Conservation (phyloP, 129 eudicot species). For the Flaveria bidentis region DNA sequence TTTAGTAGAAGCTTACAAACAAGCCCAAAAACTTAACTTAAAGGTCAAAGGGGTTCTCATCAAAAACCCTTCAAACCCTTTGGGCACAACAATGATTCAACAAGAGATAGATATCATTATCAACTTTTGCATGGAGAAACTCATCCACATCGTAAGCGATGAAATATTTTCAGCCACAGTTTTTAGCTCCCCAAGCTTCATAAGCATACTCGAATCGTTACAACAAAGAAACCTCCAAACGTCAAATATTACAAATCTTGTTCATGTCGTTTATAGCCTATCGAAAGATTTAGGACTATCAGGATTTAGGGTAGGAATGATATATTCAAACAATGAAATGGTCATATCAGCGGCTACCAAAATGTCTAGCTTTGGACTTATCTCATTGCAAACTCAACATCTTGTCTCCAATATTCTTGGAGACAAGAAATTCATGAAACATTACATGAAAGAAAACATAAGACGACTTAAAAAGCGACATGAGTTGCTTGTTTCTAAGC, state of each 20-base stretch:
- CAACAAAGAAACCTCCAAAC: slow-evolving; percentile 23
- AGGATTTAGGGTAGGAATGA: slow-evolving; percentile 59
- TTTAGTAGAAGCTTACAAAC: slow-evolving; percentile 40
- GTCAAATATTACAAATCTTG: slow-evolving; percentile 8
- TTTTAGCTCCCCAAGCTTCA: slow-evolving; percentile 29
- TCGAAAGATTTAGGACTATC: slow-evolving; percentile 62
- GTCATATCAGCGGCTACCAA: slow-evolving; percentile 56
- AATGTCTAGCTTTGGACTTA: slow-evolving; percentile 71
- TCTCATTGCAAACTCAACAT: slow-evolving; percentile 66
- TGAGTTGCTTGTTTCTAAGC: slow-evolving; percentile 39
- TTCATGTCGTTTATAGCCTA: slow-evolving; percentile 41
- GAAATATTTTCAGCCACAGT: slow-evolving; percentile 37
- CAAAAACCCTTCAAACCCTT: slow-evolving; percentile 54
- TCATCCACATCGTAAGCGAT: slow-evolving; percentile 43
- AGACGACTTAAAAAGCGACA: slow-evolving; percentile 45
- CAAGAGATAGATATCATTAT: slow-evolving; percentile 37
- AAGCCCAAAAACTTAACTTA: slow-evolving; percentile 40
- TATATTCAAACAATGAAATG: slow-evolving; percentile 52
- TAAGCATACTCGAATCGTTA: slow-evolving; percentile 32
- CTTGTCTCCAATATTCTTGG: slow-evolving; percentile 51
- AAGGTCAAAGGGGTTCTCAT: slow-evolving; percentile 45
- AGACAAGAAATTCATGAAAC: slow-evolving; percentile 44
- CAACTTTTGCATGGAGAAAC: slow-evolving; percentile 32
- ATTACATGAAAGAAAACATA: slow-evolving; percentile 40
- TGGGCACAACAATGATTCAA: slow-evolving; percentile 46